A percentile compares a stretch with the other conserved stretches of the same genome.
phyloP scores from a whole-genome alignment of 1,139 yeast species.

The Yamadazyma membranifaciens region DNA sequence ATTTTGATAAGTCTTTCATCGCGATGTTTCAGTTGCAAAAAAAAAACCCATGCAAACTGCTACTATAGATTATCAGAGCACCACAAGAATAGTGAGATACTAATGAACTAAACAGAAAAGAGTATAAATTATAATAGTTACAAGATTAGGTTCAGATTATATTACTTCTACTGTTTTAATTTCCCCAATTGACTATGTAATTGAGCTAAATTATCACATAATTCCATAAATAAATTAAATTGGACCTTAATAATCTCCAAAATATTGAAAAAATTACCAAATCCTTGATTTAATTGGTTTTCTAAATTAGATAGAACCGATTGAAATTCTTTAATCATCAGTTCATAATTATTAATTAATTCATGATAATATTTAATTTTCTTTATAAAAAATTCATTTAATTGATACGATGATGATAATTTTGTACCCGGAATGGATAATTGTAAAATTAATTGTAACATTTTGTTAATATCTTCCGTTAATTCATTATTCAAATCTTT shows the following conservation, averaged over 20 bases:
- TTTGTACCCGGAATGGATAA: constrained; percentile 67
- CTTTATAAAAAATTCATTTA: constrained; percentile 46
- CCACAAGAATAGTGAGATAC: not conserved
- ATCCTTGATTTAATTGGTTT: constrained; percentile 42
- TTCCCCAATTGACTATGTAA: constrained; percentile 61
- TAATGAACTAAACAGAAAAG: not conserved
- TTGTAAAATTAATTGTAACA: constrained; percentile 65
- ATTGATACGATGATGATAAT: constrained; percentile 52
- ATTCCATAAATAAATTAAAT: constrained; percentile 82
- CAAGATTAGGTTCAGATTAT: not conserved
- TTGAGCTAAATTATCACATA: constrained; percentile 87
- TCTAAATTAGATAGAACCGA: constrained; percentile 44
- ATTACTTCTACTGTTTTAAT: constrained; percentile 4
- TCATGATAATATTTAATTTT: constrained; percentile 68
- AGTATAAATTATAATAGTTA: not conserved
- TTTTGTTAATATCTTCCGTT: constrained; percentile 65
- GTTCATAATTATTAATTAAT: constrained; percentile 68
- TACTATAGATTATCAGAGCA: too few relatives aligned
- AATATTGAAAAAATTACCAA: constrained; percentile 54
- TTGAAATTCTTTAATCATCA: constrained; percentile 72
- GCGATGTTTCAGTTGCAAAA: constrained; percentile 1
- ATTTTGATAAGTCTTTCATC: constrained; percentile 21
- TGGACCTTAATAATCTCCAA: constrained; percentile 76
- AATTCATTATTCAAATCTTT: constrained; percentile 54
- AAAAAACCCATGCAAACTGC: not conserved